Base-by-base conservation (phyloP, 345 rosid species). In the Acer negundo region DNA sequence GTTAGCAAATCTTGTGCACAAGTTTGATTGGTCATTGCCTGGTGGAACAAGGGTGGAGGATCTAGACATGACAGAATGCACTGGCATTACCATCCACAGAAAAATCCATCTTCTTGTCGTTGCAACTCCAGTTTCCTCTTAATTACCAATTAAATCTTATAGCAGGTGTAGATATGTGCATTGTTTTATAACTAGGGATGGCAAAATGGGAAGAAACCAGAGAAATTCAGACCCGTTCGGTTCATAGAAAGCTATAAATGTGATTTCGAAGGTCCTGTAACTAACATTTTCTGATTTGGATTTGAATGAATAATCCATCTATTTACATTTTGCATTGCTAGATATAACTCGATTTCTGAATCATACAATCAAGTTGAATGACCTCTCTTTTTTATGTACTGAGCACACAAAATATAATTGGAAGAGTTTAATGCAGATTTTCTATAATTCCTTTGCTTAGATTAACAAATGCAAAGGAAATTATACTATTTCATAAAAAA, bases 1-100 rank as follows among this genome's bases (percentile, higher is more conserved):
- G 13, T 42, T 75, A 44, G 79, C 79, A 19, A 80, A 51, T 38
- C 53, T 80, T 47, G 19, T 80, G 31, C 22, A 53, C 19, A 56
- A 31, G 69, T 79, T 79, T 59, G 72, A 79, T 67, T 79, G 77
- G 81, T 75, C 70, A 59, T 42, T 73, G 31, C 77, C 81, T 59
- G 38, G 20, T 24, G 77, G 73, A n/a, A 26, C 35, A 10, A 73
- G n/a, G 3, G 31, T 12, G 16, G 67, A 79, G 73, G 61, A 79
- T 47, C 59, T 79, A 72, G 73, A 79, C 49, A 73, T 73, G 68
- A 28, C 56, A 12, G 81, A 79, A 16, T 13, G 31, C 38, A 26
- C 44, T n/a, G 74, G 61, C 3, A 1, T 67, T 7, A 56, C 67
- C 1, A 28, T 58, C 3, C 81, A 67, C 49, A 67, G 72, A 46